phyloP scores from a whole-genome alignment of 129 eudicot species.

The Rutidosis leptorrhynchoides region DNA sequence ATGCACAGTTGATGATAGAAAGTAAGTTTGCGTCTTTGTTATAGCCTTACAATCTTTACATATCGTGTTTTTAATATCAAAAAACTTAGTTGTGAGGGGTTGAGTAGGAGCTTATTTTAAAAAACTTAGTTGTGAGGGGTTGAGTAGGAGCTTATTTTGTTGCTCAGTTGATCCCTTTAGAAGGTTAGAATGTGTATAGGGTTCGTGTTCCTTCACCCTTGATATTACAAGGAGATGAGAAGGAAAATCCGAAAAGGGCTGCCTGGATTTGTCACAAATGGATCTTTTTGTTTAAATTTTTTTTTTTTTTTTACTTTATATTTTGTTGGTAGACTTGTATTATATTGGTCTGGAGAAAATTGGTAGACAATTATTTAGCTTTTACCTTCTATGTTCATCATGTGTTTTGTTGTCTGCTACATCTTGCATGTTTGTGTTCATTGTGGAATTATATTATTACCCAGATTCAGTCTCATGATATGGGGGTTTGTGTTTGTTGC shows the following conservation, averaged over 20 bases:
- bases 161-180: conserved; percentile 44
- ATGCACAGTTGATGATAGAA: conserved; percentile 23
- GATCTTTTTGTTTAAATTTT: conserved; percentile 12
- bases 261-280: conserved; percentile 28
- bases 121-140: no score
- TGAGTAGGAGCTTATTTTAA: no score
- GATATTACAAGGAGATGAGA: conserved; percentile 46
- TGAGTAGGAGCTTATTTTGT: conserved; percentile 66
- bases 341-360: conserved; percentile 18
- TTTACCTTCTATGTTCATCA: not conserved
- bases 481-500: not conserved
- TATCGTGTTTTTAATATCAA: conserved; percentile 28
- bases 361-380: not conserved
- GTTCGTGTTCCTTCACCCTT: conserved; percentile 39
- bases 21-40: conserved; percentile 24
- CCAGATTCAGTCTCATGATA: not conserved
- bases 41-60: conserved; percentile 14
- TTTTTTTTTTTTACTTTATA: no score
- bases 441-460: not conserved
- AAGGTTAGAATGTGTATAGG: conserved; percentile 58
- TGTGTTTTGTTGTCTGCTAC: not conserved
- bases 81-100: conserved; percentile 33
- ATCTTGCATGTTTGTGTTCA: not conserved
- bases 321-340: no score
- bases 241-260: conserved; percentile 28